These are phyloP conservation scores for Trichomonas tenax DNA, from an alignment of 208 protist genomes.

Conservation along the genomic window DNA sequence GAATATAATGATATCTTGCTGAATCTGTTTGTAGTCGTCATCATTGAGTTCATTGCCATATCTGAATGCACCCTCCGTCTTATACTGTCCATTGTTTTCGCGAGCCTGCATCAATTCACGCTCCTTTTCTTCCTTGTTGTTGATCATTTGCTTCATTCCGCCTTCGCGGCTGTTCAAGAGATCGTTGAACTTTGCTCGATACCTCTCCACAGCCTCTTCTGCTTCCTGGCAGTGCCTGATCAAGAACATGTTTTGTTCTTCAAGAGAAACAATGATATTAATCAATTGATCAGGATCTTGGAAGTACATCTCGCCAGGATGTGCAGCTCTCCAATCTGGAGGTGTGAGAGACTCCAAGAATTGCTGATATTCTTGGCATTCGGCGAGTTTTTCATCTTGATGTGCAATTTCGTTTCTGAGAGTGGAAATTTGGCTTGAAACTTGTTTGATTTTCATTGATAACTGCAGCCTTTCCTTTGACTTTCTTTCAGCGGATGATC, in stretches of 20 bases:
- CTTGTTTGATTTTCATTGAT: constrained; percentile 4
- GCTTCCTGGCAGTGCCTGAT: constrained; percentile 7
- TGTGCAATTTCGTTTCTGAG: constrained; percentile 3
- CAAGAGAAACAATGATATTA: neutral
- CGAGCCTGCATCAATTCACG: neutral
- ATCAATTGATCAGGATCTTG: neutral
- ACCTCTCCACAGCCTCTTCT: constrained; percentile 3
- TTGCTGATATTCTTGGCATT: neutral
- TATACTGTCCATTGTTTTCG: neutral
- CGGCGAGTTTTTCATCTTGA: neutral
- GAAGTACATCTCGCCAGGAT: neutral
- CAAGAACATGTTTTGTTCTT: constrained; percentile 18
- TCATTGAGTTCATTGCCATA: neutral
- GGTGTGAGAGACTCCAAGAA: neutral
- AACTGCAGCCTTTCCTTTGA: neutral
- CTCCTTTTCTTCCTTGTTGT: neutral
- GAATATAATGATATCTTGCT: neutral
- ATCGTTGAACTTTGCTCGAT: neutral
- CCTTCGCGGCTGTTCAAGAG: neutral
- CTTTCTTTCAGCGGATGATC: neutral
- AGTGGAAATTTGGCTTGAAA: constrained; percentile 1
- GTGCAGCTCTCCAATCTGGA: neutral
- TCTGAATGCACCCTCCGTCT: neutral
- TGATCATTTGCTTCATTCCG: neutral
- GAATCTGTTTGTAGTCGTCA: neutral